These are phyloP conservation scores for Plasmopara viticola DNA, from an alignment of 352 stramenopile species.

Conservation along the genomic window DNA sequence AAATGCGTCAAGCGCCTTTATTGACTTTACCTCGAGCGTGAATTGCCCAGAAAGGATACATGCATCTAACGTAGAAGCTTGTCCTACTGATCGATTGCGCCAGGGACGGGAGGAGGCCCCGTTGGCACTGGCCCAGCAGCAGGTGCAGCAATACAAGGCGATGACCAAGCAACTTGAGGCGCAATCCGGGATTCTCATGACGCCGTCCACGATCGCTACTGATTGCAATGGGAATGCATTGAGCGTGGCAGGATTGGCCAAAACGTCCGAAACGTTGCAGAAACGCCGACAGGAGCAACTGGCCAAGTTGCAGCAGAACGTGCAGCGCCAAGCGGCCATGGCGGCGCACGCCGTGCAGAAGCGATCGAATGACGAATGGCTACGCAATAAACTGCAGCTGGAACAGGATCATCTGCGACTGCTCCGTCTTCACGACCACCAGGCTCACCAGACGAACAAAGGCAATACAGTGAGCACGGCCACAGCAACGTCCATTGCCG, in stretches of 20 bases:
- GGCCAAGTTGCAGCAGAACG: constrained; percentile 48
- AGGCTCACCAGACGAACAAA: constrained; percentile 18
- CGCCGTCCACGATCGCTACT: constrained; percentile 3
- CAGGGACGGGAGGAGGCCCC: constrained; percentile 27
- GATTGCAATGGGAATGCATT: not conserved
- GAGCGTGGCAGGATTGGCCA: constrained; percentile 10
- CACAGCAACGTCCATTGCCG: constrained; percentile 19
- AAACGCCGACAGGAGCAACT: constrained; percentile 41
- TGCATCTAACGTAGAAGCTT: constrained; percentile 12
- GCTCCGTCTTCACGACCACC: constrained; percentile 31
- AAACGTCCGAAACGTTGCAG: constrained; percentile 40
- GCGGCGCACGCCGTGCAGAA: constrained; percentile 31
- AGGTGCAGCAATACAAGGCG: constrained; percentile 26
- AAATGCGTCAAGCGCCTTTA: constrained; percentile 28
- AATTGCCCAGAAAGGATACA: constrained; percentile 10
- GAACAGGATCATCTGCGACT: constrained; percentile 44
- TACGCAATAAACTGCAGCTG: constrained; percentile 35
- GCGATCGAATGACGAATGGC: constrained; percentile 27
- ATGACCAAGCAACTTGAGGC: constrained; percentile 22
- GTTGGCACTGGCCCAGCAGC: constrained; percentile 40
- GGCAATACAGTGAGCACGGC: constrained; percentile 13
- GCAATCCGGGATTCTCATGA: constrained; percentile 14
- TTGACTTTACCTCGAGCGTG: constrained; percentile 15
- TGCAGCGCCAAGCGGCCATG: constrained; percentile 26
- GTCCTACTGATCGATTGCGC: constrained; percentile 10